Evolutionary conservation across 768 basidiomycete species (phyloP), one percentile per base, ranked within the genome.

Genomic region (Hebeloma cylindrosporum): DNA sequence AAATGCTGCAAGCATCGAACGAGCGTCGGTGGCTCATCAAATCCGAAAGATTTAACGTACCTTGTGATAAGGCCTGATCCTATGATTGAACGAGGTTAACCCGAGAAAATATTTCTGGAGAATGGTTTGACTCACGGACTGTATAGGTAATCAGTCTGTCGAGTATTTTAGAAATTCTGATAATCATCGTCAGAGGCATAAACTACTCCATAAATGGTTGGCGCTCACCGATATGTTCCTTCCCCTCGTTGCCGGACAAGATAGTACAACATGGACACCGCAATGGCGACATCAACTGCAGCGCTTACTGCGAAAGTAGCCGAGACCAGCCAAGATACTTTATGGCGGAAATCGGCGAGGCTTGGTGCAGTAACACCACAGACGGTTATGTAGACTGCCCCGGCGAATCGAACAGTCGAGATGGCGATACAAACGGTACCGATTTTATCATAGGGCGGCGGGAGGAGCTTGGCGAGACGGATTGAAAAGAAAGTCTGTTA

Each of bases 271-370:
- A 71, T 57, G 16, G 61, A 56, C 0, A 50, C 51, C 0, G 65
- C 61, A 43, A 69, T 63, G 6, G 60, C 47, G 20, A 68, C 45
- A 34, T 71, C 69, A 9, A 66, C 44, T 1, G 50, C 52, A 2
- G 57, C 62, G 7, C 66, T 61, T 8, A 59, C 48, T 10, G 51
- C 52, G 28, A 68, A 59, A 4, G 66, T 50, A 10, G 56, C 52
- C 1, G 63, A 60, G 16, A 69, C 60, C 6, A 69, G 49, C 67
- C 67, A 67, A n/a, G 53, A 50, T 34, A 56, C 60, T 5, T 54
- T 41, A 4, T 54, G 48, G 5, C 58, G 56, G 40, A 55, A 68
- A 4, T 40, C 32, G 7, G 30, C 43, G 14, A 64, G 45, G 14
- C 47, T 59, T 11, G 34, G 26, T 7, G 54, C 52, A 3, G 52